Conservation (phyloP, 176 grass and related monocot species). For the Triticum timopheevii region DNA sequence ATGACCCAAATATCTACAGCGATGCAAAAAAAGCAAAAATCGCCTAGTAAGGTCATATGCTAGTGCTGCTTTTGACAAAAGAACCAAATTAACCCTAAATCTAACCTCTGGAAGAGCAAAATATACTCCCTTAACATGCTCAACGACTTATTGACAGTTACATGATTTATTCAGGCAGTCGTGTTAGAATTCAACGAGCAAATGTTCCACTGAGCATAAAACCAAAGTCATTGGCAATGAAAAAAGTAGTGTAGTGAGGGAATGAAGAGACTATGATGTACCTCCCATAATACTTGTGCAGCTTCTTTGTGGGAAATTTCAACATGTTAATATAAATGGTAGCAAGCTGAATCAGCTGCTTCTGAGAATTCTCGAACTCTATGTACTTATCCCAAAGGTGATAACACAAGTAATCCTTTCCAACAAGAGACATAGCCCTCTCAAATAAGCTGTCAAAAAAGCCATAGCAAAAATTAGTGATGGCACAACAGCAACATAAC, state of each 20-base stretch:
- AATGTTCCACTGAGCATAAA: not conserved
- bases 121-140: conserved; percentile 1
- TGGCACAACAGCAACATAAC: conserved; percentile 2
- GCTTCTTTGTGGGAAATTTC: conserved; percentile 87
- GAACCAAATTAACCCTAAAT: not conserved
- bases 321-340: conserved; percentile 69
- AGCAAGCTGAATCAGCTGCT: conserved; percentile 73
- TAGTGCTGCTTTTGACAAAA: not conserved
- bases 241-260: not conserved
- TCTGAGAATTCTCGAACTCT: conserved; percentile 77
- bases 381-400: conserved; percentile 88
- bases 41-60: not conserved
- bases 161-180: not conserved
- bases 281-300: conserved; percentile 81
- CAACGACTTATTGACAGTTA: not conserved
- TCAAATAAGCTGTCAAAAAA: conserved; percentile 70
- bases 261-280: conserved; percentile 36
- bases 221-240: not conserved
- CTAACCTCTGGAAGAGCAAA: not conserved
- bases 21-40: not conserved
- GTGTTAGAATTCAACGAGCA: not conserved
- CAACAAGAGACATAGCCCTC: conserved; percentile 76
- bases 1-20: not conserved
- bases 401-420: conserved; percentile 82
- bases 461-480: conserved; percentile 16